Evolutionary conservation across 2,329 filamentous ascomycete species (phyloP).

Genomic region (Clarireedia paspali): DNA sequence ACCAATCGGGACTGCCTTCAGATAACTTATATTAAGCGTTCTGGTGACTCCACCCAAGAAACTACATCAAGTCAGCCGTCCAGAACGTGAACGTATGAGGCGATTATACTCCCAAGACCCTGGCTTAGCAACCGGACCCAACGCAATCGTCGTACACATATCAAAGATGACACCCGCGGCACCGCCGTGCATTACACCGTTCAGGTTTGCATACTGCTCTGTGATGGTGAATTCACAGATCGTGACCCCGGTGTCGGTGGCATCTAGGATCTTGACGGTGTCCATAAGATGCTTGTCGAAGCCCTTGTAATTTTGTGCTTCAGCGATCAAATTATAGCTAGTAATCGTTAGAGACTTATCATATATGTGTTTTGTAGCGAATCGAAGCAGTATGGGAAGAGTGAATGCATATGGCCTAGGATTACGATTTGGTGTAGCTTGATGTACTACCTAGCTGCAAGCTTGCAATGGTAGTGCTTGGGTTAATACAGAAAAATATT

Average conservation of each 20-base stretch:
- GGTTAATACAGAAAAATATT: too few species aligned
- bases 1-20: constrained; percentile 41
- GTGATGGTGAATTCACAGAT: constrained; percentile 39
- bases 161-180: constrained; percentile 48
- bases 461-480: too few species aligned
- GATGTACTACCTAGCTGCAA: too few species aligned
- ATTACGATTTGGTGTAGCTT: too few species aligned
- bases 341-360: background rate
- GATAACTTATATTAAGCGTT: constrained; percentile 42
- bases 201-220: constrained; percentile 37
- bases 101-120: constrained; percentile 40
- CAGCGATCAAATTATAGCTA: constrained; percentile 22
- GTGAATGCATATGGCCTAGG: too few species aligned
- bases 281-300: constrained; percentile 24
- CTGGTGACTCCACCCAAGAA: constrained; percentile 44
- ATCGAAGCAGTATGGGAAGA: too few species aligned
- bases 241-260: constrained; percentile 28
- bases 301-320: constrained; percentile 10
- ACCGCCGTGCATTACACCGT: constrained; percentile 44
- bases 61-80: constrained; percentile 12
- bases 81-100: background rate
- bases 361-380: too few species aligned
- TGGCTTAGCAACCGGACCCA: constrained; percentile 39
- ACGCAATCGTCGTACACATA: constrained; percentile 42
- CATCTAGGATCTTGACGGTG: constrained; percentile 25